A percentile compares a stretch with the other conserved stretches of the same genome.
phyloP scores from a whole-genome alignment of 2,329 filamentous ascomycete genomes.

The Penicillium decumbens region DNA sequence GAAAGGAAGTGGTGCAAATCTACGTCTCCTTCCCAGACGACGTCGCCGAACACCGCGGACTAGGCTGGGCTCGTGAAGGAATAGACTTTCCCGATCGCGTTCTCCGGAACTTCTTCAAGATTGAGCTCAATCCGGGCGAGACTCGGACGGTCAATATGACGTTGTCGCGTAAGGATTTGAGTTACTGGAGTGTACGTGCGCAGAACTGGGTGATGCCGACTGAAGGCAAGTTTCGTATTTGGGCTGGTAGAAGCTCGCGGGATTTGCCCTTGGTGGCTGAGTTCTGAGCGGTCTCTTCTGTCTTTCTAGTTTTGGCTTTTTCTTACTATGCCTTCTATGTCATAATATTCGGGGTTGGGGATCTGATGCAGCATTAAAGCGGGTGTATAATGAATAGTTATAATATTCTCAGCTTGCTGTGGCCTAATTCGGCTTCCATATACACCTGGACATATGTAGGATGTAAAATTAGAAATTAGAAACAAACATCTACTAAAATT shows the following conservation, averaged over 20 bases:
- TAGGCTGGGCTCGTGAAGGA: constrained; percentile 29
- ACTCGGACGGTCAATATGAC: constrained; percentile 52
- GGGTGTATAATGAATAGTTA: background rate
- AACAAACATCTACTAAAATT: too few species aligned
- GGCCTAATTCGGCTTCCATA: background rate
- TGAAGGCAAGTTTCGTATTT: constrained; percentile 35
- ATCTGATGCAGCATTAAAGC: background rate
- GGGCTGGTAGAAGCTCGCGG: constrained; percentile 36
- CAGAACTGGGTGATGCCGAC: constrained; percentile 66
- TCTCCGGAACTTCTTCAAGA: constrained; percentile 70
- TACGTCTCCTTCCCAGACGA: constrained; percentile 64
- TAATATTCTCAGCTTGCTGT: background rate
- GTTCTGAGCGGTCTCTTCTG: constrained; percentile 15
- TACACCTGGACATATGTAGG: too few species aligned
- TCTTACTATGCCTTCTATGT: background rate
- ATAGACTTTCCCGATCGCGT: constrained; percentile 60
- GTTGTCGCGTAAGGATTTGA: constrained; percentile 64
- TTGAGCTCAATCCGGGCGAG: constrained; percentile 54
- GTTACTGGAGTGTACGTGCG: constrained; percentile 63
- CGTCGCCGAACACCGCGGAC: constrained; percentile 27
- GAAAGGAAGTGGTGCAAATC: constrained; percentile 51
- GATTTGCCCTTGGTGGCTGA: constrained; percentile 31
- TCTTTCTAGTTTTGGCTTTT: background rate
- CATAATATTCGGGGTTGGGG: background rate
- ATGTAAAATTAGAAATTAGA: too few species aligned